Conservation (phyloP, 345 rosid species). For the Citrus mangshanensis region DNA sequence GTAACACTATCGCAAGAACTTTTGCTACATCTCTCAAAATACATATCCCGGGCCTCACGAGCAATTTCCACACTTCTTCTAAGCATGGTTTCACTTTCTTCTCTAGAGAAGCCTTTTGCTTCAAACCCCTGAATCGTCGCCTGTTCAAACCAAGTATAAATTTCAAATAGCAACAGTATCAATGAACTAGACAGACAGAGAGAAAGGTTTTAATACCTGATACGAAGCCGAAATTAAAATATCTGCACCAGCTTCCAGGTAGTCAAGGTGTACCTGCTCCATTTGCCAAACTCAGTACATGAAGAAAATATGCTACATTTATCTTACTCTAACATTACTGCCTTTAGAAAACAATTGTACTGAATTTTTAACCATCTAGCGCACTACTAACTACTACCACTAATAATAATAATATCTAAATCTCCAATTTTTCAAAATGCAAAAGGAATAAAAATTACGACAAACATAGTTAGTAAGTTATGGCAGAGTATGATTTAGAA, state of each 20-base stretch:
- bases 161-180: not conserved
- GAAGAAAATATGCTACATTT: not conserved
- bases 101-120: conserved; percentile 61
- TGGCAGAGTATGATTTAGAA: not conserved
- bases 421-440: not conserved
- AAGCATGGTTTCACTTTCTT: conserved; percentile 57
- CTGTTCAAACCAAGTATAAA: conserved; percentile 30
- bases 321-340: not conserved
- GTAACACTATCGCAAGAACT: conserved; percentile 18
- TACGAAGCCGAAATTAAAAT: conserved; percentile 66
- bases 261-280: conserved; percentile 72
- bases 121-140: conserved; percentile 81
- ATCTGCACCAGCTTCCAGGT: conserved; percentile 91
- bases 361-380: not conserved
- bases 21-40: conserved; percentile 41
- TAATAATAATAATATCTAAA: not conserved
- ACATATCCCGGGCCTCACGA: conserved; percentile 55
- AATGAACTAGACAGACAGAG: not conserved
- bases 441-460: not conserved
- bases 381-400: too few species aligned
- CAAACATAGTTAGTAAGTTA: not conserved
- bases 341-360: not conserved
- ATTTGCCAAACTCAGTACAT: conserved; percentile 18
- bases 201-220: conserved; percentile 42
- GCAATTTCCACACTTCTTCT: conserved; percentile 69